Percentiles rank a stretch among this genome's conserved stretches.
Evolutionary conservation across 2,329 filamentous ascomycete species (phyloP).

Genomic region (Phyllachora maydis): DNA sequence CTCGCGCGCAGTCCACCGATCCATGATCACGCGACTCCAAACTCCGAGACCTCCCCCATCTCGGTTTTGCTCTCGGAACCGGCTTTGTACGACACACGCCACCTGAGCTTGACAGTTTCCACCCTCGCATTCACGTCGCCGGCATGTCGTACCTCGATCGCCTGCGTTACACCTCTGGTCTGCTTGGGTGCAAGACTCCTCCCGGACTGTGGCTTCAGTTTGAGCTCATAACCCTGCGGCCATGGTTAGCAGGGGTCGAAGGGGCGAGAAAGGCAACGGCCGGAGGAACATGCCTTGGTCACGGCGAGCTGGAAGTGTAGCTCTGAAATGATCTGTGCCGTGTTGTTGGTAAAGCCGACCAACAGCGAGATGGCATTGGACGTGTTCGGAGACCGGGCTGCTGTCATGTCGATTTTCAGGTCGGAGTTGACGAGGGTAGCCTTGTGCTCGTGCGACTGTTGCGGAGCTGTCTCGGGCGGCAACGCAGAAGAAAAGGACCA

Average conservation of each 20-base stretch:
- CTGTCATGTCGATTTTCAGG: slow-evolving; percentile 54
- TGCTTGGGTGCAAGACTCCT: slow-evolving; percentile 55
- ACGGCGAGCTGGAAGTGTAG: slow-evolving; percentile 86
- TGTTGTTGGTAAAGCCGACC: slow-evolving; percentile 72
- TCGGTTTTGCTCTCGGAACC: slow-evolving; percentile 49
- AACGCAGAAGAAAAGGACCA: slow-evolving; percentile 86
- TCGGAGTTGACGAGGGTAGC: slow-evolving; percentile 47
- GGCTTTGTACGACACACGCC: slow-evolving; percentile 65
- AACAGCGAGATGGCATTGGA: slow-evolving; percentile 43
- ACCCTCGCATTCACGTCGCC: slow-evolving; percentile 50
- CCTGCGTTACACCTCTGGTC: slow-evolving; percentile 57
- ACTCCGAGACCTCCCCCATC: slow-evolving; percentile 64
- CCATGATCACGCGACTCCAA: slow-evolving; percentile 52
- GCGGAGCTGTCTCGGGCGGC: slow-evolving; percentile 30
- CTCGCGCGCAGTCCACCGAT: no score
- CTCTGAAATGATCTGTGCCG: slow-evolving; percentile 48
- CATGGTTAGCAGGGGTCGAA: no score
- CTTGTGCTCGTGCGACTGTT: slow-evolving; percentile 38
- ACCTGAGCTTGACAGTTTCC: slow-evolving; percentile 68
- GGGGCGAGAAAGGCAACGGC: no score
- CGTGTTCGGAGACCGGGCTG: slow-evolving; percentile 33
- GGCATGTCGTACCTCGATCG: slow-evolving; percentile 54
- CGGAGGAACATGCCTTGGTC: no score
- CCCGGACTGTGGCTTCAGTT: slow-evolving; percentile 70
- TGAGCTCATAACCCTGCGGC: slow-evolving; percentile 53